Percentiles rank a stretch among this genome's conserved stretches.
phyloP scores from a whole-genome alignment of 805 yeast genomes.

The Lachancea waltii region DNA sequence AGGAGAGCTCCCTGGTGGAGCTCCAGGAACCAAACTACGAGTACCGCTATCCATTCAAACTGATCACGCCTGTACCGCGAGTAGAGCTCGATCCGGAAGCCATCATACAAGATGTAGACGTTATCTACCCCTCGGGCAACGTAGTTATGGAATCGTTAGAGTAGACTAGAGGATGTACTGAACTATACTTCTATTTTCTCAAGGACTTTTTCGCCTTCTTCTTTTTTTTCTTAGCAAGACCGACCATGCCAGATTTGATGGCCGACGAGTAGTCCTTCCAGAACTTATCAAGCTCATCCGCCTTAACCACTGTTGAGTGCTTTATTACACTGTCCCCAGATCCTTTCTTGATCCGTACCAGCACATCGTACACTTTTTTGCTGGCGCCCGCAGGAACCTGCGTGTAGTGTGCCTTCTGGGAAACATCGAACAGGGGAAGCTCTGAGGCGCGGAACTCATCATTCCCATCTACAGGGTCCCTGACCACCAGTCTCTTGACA shows the following conservation, averaged over 20 bases:
- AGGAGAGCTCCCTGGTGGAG: neutral
- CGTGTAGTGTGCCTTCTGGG: constrained; percentile 18
- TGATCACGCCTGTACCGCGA: constrained; percentile 55
- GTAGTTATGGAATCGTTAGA: constrained; percentile 41
- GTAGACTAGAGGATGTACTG: neutral
- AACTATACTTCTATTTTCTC: constrained; percentile 2
- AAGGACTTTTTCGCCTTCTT: constrained; percentile 36
- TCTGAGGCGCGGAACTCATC: constrained; percentile 46
- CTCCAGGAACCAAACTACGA: constrained; percentile 29
- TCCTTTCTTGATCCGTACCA: constrained; percentile 49
- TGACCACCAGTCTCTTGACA: constrained; percentile 26
- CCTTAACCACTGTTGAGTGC: constrained; percentile 64
- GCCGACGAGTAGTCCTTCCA: constrained; percentile 71
- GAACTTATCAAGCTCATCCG: constrained; percentile 56
- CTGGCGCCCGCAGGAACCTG: constrained; percentile 17
- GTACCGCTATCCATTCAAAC: constrained; percentile 44
- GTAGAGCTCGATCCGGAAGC: constrained; percentile 34
- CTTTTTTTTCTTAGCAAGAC: constrained; percentile 78
- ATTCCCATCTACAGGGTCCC: constrained; percentile 33
- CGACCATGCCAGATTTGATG: constrained; percentile 64
- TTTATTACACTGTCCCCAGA: constrained; percentile 40
- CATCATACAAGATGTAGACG: constrained; percentile 37
- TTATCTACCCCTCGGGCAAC: constrained; percentile 60
- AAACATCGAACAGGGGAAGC: constrained; percentile 29
- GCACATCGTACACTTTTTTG: constrained; percentile 45